Evolutionary conservation across 2,329 filamentous ascomycete genomes (phyloP).

Genomic region (Talaromyces rugulosus): DNA sequence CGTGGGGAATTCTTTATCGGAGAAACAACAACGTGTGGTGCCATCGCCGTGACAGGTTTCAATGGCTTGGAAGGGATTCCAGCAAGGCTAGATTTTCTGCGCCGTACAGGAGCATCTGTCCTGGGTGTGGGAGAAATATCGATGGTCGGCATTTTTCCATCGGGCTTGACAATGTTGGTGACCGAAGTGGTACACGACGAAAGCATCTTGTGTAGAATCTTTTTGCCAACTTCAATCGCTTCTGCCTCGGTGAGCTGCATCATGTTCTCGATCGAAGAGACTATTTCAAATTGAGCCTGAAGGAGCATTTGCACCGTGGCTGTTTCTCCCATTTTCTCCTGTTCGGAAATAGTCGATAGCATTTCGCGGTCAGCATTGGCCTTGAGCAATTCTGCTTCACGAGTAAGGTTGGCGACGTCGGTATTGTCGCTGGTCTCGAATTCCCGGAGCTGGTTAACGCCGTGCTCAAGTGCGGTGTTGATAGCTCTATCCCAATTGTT

Average conservation of each 20-base stretch:
- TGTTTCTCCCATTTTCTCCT: constrained; percentile 76
- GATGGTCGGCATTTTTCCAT: constrained; percentile 57
- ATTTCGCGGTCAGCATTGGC: constrained; percentile 76
- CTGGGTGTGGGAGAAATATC: constrained; percentile 67
- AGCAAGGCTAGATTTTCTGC: constrained; percentile 49
- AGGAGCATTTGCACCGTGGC: constrained; percentile 77
- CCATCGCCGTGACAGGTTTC: constrained; percentile 28
- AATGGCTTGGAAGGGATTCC: constrained; percentile 25
- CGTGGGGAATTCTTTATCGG: constrained; percentile 77
- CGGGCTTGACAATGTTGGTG: constrained; percentile 84
- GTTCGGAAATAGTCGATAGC: constrained; percentile 70
- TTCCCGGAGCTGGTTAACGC: constrained; percentile 70
- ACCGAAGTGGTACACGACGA: constrained; percentile 69
- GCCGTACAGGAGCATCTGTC: constrained; percentile 71
- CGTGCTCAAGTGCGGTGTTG: constrained; percentile 82
- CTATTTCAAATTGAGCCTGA: constrained; percentile 85
- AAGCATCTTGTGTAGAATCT: constrained; percentile 71
- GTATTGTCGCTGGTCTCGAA: constrained; percentile 62
- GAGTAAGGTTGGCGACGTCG: constrained; percentile 67
- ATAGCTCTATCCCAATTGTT: constrained; percentile 82
- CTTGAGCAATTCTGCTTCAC: constrained; percentile 84
- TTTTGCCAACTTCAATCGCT: constrained; percentile 73
- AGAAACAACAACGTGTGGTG: constrained; percentile 43
- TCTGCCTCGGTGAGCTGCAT: constrained; percentile 78
- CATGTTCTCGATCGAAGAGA: constrained; percentile 76